Base-by-base conservation (phyloP, 2,329 filamentous ascomycete genomes). In the Ophiocordyceps unilateralis region DNA sequence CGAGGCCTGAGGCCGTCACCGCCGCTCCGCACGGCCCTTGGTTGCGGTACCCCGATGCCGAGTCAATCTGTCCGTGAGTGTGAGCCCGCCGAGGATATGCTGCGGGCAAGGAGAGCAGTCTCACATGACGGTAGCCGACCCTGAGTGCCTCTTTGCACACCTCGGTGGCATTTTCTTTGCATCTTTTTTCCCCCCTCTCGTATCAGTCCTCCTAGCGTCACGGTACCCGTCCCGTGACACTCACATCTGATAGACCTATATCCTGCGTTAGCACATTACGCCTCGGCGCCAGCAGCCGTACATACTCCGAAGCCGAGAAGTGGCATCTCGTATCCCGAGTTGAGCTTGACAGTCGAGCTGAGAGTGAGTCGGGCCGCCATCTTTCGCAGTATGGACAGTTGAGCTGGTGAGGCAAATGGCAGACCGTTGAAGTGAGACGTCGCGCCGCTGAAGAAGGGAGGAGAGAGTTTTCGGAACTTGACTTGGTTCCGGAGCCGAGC, bases 211-310 rank as follows among this genome's bases (percentile, higher is more conserved):
- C 14, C 15, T 15, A n/a, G 7, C 21, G 28, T 15, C 24, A 42
- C 9, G 11, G 8, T 12, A 9, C 26, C 8, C n/a, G 8, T 5
- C 14, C 34, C 17, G 6, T 14, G 2, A 7, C 10, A 49, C 62
- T 63, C 50, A 74, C 70, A 64, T 69, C 58, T 72, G 63, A 53
- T 69, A 74, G 45, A 74, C 64, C 70, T 74, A 21, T 44, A 41
- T 39, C 19, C 28, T 19, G 12, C 20, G 41, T 49, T 23, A 49
- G 41, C 39, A 36, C 20, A 11, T 14, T 19, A 24, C 26, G 10
- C 17, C 24, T 19, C 9, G n/a, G 12, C n/a, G 12, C 14, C 11
- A 9, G 10, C 10, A 20, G 23, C 4, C 2, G 8, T 22, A 8
- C 69, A 51, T 60, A 74, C 71, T 42, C 72, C 72, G 46, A 68